These are phyloP conservation scores for Sphaerobolus stellatus DNA, from an alignment of 1,284 basidiomycete genomes.

Conservation along the genomic window DNA sequence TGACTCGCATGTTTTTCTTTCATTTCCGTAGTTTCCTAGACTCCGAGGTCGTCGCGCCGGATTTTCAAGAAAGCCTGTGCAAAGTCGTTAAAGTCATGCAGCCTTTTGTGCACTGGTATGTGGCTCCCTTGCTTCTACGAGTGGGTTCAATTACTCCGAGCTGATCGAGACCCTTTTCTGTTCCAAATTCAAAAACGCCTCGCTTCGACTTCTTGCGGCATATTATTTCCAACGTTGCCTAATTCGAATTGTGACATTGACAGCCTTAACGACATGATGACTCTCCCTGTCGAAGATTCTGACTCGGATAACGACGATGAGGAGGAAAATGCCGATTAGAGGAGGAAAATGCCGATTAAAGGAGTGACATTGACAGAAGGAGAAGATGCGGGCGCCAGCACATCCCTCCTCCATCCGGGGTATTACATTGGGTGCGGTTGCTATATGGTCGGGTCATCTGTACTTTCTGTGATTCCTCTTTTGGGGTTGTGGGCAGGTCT, in stretches of 20 bases:
- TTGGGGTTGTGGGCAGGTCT: too few relatives aligned
- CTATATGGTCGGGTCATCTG: too few relatives aligned
- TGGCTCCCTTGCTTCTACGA: too few relatives aligned
- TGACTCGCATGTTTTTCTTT: background rate
- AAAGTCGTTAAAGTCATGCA: conserved; percentile 55
- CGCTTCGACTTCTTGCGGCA: background rate
- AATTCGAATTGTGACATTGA: background rate
- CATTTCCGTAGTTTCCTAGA: conserved; percentile 64
- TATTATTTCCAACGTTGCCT: conserved; percentile 5
- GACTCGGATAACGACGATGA: conserved; percentile 30
- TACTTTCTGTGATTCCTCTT: too few relatives aligned
- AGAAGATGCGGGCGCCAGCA: too few relatives aligned
- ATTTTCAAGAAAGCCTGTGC: conserved; percentile 66
- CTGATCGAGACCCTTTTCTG: too few relatives aligned
- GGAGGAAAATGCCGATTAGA: background rate
- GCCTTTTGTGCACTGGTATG: conserved; percentile 84
- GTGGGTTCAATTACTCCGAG: too few relatives aligned
- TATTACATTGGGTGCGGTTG: too few relatives aligned
- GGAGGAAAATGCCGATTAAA: background rate
- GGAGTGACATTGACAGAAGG: background rate
- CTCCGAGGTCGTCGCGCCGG: conserved; percentile 62
- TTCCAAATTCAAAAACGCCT: background rate
- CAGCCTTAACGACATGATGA: conserved; percentile 70
- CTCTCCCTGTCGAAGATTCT: conserved; percentile 41
- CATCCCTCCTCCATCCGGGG: too few relatives aligned